These are phyloP conservation scores for Boletus tomentosulus DNA, from an alignment of 768 basidiomycete genomes.

Conservation along the genomic window DNA sequence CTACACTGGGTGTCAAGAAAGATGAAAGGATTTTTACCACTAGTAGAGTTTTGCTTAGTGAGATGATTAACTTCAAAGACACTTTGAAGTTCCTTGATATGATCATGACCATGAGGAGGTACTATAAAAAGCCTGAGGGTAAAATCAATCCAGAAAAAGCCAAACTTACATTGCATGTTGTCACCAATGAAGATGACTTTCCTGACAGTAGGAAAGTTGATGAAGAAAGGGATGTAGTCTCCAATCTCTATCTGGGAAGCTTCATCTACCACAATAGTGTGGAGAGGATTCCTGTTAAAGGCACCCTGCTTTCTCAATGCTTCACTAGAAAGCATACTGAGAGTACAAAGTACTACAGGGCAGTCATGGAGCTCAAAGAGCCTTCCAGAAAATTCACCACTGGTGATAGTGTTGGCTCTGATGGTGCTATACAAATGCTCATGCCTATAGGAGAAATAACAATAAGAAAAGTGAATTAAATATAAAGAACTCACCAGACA, in stretches of 20 bases:
- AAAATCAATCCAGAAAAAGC: constrained; percentile 26
- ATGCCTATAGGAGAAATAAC: constrained; percentile 51
- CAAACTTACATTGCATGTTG: constrained; percentile 54
- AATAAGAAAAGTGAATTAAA: constrained; percentile 1
- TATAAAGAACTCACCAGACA: constrained; percentile 49
- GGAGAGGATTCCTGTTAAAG: constrained; percentile 34
- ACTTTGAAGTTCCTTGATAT: constrained; percentile 59
- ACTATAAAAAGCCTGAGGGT: constrained; percentile 43
- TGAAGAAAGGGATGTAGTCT: constrained; percentile 43
- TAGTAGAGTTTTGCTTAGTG: constrained; percentile 14
- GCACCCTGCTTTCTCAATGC: constrained; percentile 13
- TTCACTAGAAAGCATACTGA: constrained; percentile 64
- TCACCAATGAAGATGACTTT: constrained; percentile 66
- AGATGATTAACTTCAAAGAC: constrained; percentile 77
- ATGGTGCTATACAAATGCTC: constrained; percentile 66
- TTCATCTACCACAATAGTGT: constrained; percentile 58
- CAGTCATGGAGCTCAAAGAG: constrained; percentile 35
- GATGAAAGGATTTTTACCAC: constrained; percentile 31
- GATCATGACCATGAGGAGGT: constrained; percentile 75
- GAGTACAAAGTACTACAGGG: constrained; percentile 71
- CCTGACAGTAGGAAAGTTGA: constrained; percentile 33
- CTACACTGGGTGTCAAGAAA: constrained; percentile 77
- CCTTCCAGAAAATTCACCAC: constrained; percentile 33
- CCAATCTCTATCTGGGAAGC: constrained; percentile 64
- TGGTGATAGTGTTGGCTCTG: constrained; percentile 47